These are phyloP conservation scores for Mycena maculata DNA, from an alignment of 768 basidiomycete genomes.

Conservation along the genomic window DNA sequence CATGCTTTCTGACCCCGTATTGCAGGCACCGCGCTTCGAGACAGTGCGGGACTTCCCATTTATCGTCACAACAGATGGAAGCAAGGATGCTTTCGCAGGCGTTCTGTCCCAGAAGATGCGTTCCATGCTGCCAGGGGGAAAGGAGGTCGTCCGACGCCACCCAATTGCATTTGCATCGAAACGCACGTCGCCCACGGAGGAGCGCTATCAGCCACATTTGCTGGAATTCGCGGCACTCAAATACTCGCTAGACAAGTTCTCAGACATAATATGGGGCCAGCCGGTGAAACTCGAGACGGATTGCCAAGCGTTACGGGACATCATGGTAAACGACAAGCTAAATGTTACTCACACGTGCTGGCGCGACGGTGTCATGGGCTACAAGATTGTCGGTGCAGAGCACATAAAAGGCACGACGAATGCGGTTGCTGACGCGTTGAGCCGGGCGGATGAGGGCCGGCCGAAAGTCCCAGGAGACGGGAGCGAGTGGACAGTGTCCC, in stretches of 20 bases:
- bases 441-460: slow-evolving; percentile 25
- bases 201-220: slow-evolving; percentile 45
- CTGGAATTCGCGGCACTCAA: slow-evolving; percentile 45
- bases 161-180: slow-evolving; percentile 51
- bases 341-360: slow-evolving; percentile 40
- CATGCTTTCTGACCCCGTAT: slow-evolving; percentile 37
- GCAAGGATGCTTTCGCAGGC: slow-evolving; percentile 42
- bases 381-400: slow-evolving; percentile 35
- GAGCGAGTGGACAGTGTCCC: neutral
- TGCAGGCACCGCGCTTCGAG: slow-evolving; percentile 38
- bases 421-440: slow-evolving; percentile 37
- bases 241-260: slow-evolving; percentile 35
- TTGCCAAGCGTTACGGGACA: slow-evolving; percentile 39
- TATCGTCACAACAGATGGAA: slow-evolving; percentile 45
- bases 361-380: slow-evolving; percentile 41
- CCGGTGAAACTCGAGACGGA: slow-evolving; percentile 34
- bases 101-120: slow-evolving; percentile 39
- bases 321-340: slow-evolving; percentile 39
- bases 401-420: slow-evolving; percentile 35
- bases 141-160: slow-evolving; percentile 29
- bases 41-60: slow-evolving; percentile 43
- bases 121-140: slow-evolving; percentile 27
- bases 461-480: slow-evolving; percentile 18
- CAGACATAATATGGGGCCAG: slow-evolving; percentile 38
- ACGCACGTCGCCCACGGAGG: slow-evolving; percentile 45